Base-by-base conservation (phyloP, 129 eudicot species). In the Flaveria trinervia region DNA sequence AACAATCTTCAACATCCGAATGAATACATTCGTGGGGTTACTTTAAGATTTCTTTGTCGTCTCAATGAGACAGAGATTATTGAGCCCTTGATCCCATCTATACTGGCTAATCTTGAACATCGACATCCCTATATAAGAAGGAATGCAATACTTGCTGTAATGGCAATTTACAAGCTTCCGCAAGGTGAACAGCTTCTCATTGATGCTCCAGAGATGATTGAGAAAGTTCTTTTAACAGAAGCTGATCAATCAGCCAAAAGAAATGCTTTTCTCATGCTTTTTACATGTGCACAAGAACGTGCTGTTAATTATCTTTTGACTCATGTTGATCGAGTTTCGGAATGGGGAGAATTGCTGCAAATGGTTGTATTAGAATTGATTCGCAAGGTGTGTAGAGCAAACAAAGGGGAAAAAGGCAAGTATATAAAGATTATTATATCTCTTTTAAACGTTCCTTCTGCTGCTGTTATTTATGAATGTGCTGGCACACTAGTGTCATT, bases 201-300 rank as follows among this genome's bases (percentile, higher is more conserved):
- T 62, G 97, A 94, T 89, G 98, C 97, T 1, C 97, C 98, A 0
- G 98, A 94, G 76, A 87, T 89, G 81, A 91, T 94, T 39, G 98
- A 94, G 88, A 94, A 84, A 83, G 83, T 87, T 39, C 93, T 94
- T 68, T 50, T 85, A 12, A 82, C 97, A 22, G 98, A 94, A 80
- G 93, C 89, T 68, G 98, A 94, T 73, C 92, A 85, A 67, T 91
- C 98, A 2, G 96, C 98, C 68, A 91, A 91, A 76, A 89, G 98
- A 81, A 89, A 91, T 80, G 98, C 98, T 0, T 94, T 94, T 88
- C 91, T 94, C 52, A 94, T 94, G 98, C 96, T 94, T 71, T 94
- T 89, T 79, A 87, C 89, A 39, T 94, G 96, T 83, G 91, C 93
- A 39, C 97, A 94, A 72, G 98, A 94, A 8, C 92, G 92, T 64